Percentiles rank a stretch among this genome's conserved stretches.
phyloP scores from a whole-genome alignment of 208 protist genomes.

The Plasmodiophora brassicae region DNA sequence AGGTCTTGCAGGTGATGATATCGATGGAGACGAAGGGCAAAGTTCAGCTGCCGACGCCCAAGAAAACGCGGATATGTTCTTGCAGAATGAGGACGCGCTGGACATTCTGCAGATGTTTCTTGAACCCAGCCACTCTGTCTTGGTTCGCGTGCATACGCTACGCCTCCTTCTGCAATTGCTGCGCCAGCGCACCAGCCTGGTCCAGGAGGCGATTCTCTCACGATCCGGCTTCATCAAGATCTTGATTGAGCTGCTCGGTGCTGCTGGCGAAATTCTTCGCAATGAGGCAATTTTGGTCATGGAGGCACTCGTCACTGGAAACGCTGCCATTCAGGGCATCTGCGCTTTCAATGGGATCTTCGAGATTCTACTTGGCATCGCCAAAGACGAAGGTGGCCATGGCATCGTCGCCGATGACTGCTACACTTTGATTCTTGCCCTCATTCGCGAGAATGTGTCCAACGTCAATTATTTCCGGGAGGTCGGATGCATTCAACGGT shows the following conservation, averaged over 20 bases:
- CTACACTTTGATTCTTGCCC: not conserved
- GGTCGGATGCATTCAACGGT: not conserved
- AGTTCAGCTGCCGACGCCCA: too few species aligned
- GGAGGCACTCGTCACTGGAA: not conserved
- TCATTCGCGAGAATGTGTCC: not conserved
- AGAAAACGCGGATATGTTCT: too few species aligned
- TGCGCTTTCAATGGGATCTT: not conserved
- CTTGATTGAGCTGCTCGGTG: not conserved
- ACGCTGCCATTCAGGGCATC: constrained; percentile 9
- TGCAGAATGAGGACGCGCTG: too few species aligned
- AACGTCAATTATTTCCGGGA: constrained; percentile 19
- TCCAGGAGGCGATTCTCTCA: not conserved
- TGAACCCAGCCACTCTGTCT: too few species aligned
- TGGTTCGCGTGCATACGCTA: too few species aligned
- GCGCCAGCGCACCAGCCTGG: too few species aligned
- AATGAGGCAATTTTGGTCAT: constrained; percentile 22
- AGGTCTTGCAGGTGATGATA: too few species aligned
- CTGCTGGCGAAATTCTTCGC: not conserved
- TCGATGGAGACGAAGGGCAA: too few species aligned
- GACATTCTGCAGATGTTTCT: too few species aligned
- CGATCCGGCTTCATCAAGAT: not conserved
- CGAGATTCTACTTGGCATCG: not conserved
- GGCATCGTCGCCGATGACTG: constrained; percentile 7
- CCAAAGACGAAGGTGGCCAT: not conserved
- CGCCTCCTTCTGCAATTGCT: too few species aligned